phyloP scores from a whole-genome alignment of 148 eudicot genomes.

The Heliamphora exappendiculata region DNA sequence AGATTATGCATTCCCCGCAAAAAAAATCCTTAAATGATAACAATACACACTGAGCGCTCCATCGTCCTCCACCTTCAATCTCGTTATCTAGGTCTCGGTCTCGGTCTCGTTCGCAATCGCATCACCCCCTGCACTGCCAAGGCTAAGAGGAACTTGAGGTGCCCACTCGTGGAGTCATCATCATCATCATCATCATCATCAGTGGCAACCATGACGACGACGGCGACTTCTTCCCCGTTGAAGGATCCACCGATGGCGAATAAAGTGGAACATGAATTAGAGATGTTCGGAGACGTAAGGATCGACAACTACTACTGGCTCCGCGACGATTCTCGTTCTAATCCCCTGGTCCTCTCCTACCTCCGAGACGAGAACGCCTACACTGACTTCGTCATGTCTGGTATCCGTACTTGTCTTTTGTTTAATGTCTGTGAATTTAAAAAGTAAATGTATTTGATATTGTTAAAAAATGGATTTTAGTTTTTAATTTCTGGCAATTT shows the following conservation, averaged over 20 bases:
- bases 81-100: too few relatives aligned
- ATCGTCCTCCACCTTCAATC: too few relatives aligned
- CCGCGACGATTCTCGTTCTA: conserved; percentile 72
- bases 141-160: background rate
- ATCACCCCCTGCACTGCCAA: too few relatives aligned
- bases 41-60: too few relatives aligned
- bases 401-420: too few relatives aligned
- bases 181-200: background rate
- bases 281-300: conserved; percentile 77
- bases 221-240: background rate
- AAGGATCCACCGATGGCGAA: conserved; percentile 48
- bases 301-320: conserved; percentile 85
- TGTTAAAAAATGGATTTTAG: too few relatives aligned
- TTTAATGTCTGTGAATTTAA: too few relatives aligned
- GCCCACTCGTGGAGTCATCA: background rate
- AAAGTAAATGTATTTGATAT: too few relatives aligned
- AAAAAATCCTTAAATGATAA: too few relatives aligned
- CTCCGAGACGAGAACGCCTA: conserved; percentile 59
- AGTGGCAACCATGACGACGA: background rate
- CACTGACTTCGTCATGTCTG: conserved; percentile 64
- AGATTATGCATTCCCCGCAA: too few relatives aligned
- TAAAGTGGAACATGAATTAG: conserved; percentile 59
- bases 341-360: conserved; percentile 55
- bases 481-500: too few relatives aligned
- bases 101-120: too few relatives aligned